Evolutionary conservation across 768 basidiomycete genomes (phyloP), one percentile per base, ranked within the genome.

Genomic region (Paxillus ammoniavirescens): DNA sequence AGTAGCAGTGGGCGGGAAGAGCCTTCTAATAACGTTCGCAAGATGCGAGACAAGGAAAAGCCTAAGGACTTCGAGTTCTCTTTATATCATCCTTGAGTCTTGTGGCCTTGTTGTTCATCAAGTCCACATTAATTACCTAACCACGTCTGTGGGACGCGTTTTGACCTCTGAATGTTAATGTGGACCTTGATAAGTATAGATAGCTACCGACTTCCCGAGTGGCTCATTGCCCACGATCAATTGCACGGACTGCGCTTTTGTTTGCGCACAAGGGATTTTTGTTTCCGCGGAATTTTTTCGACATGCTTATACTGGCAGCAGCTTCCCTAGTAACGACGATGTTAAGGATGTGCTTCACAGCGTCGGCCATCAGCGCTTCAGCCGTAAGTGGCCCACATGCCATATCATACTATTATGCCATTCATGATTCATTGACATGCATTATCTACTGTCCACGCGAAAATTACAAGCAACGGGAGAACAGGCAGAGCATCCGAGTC

Each of bases 1-100:
- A 30, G 40, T 53, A 9, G 23, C 43, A 35, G 49, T 45, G 15
- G 38, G 53, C 35, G 53, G 42, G 47, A 31, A 31, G 31, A 43
- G 47, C 47, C 12, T 40, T 42, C 44, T 47, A 26, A 28, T 43
- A 3, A 33, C 26, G 21, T 37, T 35, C 42, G 48, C 37, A 17
- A 31, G 35, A 21, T 51, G 54, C 43, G 21, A 48, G 54, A 56
- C 44, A 35, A 33, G 40, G 42, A 28, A 17, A 46, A 40, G 8
- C 15, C 17, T 8, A 26, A 8, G 35, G 13, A 17, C 21, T 26
- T 15, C 13, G 43, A 45, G 47, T 15, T 26, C 42, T 42, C 45
- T 50, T 66, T 68, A 64, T 70, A 62, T 44, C 23, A 49, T 40
- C 28, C 8, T 28, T 33, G 17, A 37, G 35, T 52, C 28, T 56